Conservation (phyloP, 148 eudicot genomes). For the Bassia scoparia region DNA sequence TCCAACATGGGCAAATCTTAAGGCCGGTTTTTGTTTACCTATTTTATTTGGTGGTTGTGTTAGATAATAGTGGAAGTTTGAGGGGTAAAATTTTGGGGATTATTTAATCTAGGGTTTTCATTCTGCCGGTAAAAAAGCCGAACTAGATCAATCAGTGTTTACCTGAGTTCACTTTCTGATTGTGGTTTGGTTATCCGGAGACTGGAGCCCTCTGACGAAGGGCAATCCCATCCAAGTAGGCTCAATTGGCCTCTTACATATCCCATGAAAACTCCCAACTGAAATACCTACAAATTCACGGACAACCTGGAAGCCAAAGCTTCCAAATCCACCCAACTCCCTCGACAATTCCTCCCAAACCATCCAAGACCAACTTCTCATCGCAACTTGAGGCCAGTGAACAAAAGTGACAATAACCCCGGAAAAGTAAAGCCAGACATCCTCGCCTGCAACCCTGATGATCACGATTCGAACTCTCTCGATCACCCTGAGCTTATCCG, state of each 20-base stretch:
- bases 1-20: too few relatives aligned
- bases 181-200: too few relatives aligned
- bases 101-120: too few relatives aligned
- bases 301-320: conserved; percentile 55
- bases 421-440: conserved; percentile 46
- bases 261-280: conserved; percentile 72
- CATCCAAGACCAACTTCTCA: conserved; percentile 72
- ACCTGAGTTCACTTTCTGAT: conserved; percentile 68
- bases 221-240: conserved; percentile 74
- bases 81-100: too few relatives aligned
- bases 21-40: too few relatives aligned
- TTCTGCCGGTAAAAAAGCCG: conserved; percentile 73
- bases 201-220: conserved; percentile 60
- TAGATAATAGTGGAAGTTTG: too few relatives aligned
- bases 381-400: conserved; percentile 50
- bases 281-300: conserved; percentile 52
- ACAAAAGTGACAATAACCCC: conserved; percentile 50
- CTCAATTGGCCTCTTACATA: conserved; percentile 65
- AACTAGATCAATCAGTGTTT: conserved; percentile 69
- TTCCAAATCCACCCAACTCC: conserved; percentile 59
- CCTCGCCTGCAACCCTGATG: conserved; percentile 52
- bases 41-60: too few relatives aligned
- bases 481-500: conserved; percentile 39
- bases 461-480: conserved; percentile 37
- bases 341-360: conserved; percentile 71